These are phyloP conservation scores for Pisolithus marmoratus DNA, from an alignment of 768 basidiomycete genomes.

Conservation along the genomic window DNA sequence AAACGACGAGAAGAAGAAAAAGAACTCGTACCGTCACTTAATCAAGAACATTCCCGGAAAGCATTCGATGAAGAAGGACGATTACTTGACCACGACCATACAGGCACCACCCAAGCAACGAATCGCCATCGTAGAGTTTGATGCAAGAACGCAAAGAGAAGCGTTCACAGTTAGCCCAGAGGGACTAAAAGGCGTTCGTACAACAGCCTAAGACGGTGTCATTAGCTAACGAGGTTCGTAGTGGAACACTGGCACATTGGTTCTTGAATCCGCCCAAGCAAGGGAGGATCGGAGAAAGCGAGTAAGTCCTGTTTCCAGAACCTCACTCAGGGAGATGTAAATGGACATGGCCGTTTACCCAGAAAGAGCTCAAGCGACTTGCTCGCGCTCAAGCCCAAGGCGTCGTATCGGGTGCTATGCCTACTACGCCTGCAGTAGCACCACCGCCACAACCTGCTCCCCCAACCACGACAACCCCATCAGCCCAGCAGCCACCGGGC, in stretches of 20 bases:
- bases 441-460: slow-evolving; percentile 33
- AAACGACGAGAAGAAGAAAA: slow-evolving; percentile 62
- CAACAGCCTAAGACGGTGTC: slow-evolving; percentile 9
- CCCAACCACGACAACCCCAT: slow-evolving; percentile 16
- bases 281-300: slow-evolving; percentile 73
- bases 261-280: slow-evolving; percentile 68
- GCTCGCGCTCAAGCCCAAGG: slow-evolving; percentile 48
- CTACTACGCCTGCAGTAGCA: slow-evolving; percentile 15
- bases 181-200: slow-evolving; percentile 65
- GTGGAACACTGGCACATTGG: slow-evolving; percentile 63
- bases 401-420: slow-evolving; percentile 14
- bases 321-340: not conserved
- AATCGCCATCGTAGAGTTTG: slow-evolving; percentile 56
- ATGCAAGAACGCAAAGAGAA: slow-evolving; percentile 60
- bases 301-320: slow-evolving; percentile 36
- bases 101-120: slow-evolving; percentile 67
- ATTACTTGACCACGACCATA: slow-evolving; percentile 62
- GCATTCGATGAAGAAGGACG: slow-evolving; percentile 77
- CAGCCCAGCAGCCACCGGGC: slow-evolving; percentile 20
- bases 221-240: slow-evolving; percentile 24
- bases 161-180: slow-evolving; percentile 70
- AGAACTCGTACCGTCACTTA: slow-evolving; percentile 71
- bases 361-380: slow-evolving; percentile 72
- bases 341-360: not conserved
- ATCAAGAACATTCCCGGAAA: slow-evolving; percentile 76